Base-by-base conservation (phyloP, 441 rosid species). In the Populus tomentosa region DNA sequence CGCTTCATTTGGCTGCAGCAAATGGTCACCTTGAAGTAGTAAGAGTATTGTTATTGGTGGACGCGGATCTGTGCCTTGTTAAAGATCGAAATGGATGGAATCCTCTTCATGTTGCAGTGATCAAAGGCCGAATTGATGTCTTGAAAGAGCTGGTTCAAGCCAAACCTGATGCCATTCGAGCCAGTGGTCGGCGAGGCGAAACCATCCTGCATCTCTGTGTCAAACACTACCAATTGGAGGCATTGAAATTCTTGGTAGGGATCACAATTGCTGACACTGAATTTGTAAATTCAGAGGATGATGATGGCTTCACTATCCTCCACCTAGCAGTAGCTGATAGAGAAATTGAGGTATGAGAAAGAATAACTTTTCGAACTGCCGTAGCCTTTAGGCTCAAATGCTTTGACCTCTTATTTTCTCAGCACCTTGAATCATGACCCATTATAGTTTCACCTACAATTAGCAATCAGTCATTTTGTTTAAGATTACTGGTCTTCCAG, bases 61-160 rank as follows among this genome's bases (percentile, higher is more conserved):
- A 75, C 32, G 77, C 84, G 6, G 85, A 76, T 10, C 14, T 74
- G 33, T 68, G 79, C 32, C n/a, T 42, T 56, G 73, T 42, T 18
- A 28, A 62, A 67, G 84, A 85, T 26, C 24, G 32, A 10, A 73
- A 82, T 0, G 82, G 84, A 35, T 76, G 81, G 74, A 80, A 70
- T 23, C 87, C 84, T 28, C 77, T 85, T 42, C 86, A 82, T 72
- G 35, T 79, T 61, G 86, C 80, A 2, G 86, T 80, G 16, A 72
- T 81, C 16, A 74, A 82, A 71, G 87, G 81, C 28, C 67, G 59
- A 50, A 38, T 79, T 21, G 77, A 68, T 18, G 87, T 75, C 18
- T 73, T 83, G 50, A 66, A 14, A 13, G 77, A 72, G 77, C 28
- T 85, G 79, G 28, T 78, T 9, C 70, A 62, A 72, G 79, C 46